phyloP scores from a whole-genome alignment of 2,329 filamentous ascomycete genomes.

The Pestalotiopsis sp. region DNA sequence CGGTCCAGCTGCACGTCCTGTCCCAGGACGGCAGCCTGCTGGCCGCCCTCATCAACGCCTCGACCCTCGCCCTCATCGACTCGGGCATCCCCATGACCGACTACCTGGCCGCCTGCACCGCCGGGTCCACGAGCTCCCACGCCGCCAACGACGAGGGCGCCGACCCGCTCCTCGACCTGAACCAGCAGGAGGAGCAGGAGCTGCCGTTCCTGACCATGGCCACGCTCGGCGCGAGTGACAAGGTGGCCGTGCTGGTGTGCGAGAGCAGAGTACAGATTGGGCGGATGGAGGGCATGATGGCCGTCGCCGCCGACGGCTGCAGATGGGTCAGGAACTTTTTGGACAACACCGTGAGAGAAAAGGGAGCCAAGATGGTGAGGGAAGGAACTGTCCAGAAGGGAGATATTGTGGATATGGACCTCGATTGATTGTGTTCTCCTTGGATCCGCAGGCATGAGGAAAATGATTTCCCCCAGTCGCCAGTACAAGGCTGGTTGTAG shows the following conservation, averaged over 20 bases:
- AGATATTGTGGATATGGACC: conserved; percentile 51
- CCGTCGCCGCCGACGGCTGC: conserved; percentile 89
- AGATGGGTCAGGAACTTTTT: conserved; percentile 81
- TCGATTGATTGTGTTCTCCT: conserved; percentile 37
- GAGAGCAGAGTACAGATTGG: conserved; percentile 85
- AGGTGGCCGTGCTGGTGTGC: conserved; percentile 78
- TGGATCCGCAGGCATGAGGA: background rate
- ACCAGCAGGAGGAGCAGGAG: conserved; percentile 81
- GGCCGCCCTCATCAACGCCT: conserved; percentile 87
- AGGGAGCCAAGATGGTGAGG: conserved; percentile 65
- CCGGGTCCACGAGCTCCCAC: conserved; percentile 74
- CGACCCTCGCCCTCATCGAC: conserved; percentile 89
- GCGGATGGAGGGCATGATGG: conserved; percentile 88
- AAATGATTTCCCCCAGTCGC: background rate
- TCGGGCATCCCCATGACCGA: conserved; percentile 95
- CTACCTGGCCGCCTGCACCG: conserved; percentile 86
- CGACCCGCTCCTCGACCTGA: conserved; percentile 80
- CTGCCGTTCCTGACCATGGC: conserved; percentile 86
- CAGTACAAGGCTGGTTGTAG: background rate
- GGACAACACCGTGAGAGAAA: conserved; percentile 76
- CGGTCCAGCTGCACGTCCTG: conserved; percentile 82
- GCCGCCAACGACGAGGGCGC: conserved; percentile 67
- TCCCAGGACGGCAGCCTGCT: conserved; percentile 89
- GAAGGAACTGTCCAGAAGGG: conserved; percentile 55
- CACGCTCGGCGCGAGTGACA: conserved; percentile 74